Evolutionary conservation across 371 early-diverging fungal species (phyloP).

Genomic region (Encephalitozoon intestinalis): DNA sequence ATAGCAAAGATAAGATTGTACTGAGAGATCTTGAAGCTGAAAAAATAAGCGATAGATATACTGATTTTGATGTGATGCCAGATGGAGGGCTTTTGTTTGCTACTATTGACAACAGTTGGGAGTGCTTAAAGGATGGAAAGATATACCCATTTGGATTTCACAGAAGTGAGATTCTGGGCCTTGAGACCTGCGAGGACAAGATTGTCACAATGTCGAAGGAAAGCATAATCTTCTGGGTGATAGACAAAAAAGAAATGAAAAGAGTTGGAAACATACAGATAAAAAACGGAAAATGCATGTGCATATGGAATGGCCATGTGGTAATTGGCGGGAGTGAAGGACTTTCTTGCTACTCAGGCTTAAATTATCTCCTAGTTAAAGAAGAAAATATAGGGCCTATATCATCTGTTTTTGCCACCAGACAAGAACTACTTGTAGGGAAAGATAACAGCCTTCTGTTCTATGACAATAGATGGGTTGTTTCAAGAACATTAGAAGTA

Average conservation of each 20-base stretch:
- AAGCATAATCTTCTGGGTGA: constrained; percentile 37
- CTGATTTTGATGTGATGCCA: not conserved
- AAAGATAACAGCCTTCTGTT: not conserved
- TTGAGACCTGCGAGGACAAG: constrained; percentile 2
- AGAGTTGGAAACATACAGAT: constrained; percentile 6
- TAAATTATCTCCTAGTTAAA: not conserved
- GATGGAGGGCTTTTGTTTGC: constrained; percentile 3
- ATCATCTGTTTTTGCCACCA: not conserved
- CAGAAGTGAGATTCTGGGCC: not conserved
- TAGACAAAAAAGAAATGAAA: not conserved
- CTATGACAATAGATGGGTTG: not conserved
- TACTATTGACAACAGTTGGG: constrained; percentile 17
- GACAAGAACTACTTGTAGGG: not conserved
- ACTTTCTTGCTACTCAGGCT: constrained; percentile 10
- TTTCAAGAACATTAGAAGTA: constrained; percentile 22
- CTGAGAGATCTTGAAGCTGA: not conserved
- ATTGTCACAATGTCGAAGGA: constrained; percentile 28
- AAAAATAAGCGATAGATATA: constrained; percentile 3
- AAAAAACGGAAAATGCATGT: not conserved
- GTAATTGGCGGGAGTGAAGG: constrained; percentile 12
- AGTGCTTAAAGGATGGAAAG: not conserved
- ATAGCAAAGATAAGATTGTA: not conserved
- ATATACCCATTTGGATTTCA: constrained; percentile 5
- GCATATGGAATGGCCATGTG: not conserved
- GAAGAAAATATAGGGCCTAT: not conserved